These are phyloP conservation scores for Epichloe scottii DNA, from an alignment of 2,329 filamentous ascomycete genomes.

Conservation along the genomic window DNA sequence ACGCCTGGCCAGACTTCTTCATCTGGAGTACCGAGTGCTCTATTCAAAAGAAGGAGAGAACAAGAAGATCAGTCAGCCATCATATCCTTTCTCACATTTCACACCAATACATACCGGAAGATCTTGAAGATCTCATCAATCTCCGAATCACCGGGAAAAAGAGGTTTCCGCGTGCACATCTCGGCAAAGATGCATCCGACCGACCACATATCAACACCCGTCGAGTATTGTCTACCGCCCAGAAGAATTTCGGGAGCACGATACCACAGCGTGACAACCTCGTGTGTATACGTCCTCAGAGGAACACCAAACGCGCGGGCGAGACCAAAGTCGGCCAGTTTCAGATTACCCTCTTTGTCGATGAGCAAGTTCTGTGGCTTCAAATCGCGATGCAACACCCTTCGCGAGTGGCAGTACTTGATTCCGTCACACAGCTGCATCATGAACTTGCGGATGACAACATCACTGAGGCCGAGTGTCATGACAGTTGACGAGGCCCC, in stretches of 20 bases:
- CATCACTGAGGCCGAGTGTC: conserved; percentile 59
- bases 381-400: conserved; percentile 75
- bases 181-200: conserved; percentile 91
- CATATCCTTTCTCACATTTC: not conserved
- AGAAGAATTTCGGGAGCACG: conserved; percentile 82
- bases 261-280: conserved; percentile 93
- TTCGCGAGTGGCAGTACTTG: conserved; percentile 78
- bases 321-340: conserved; percentile 81
- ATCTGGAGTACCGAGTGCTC: conserved; percentile 68
- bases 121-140: conserved; percentile 34
- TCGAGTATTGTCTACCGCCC: conserved; percentile 83
- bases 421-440: conserved; percentile 74
- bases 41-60: conserved; percentile 16
- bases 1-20: conserved; percentile 81
- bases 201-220: conserved; percentile 93
- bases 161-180: conserved; percentile 87
- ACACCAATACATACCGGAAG: conserved; percentile 53
- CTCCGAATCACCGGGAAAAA: conserved; percentile 81
- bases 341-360: conserved; percentile 74
- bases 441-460: conserved; percentile 90
- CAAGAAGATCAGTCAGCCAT: not conserved
- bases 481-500: conserved; percentile 52
- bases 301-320: conserved; percentile 86
- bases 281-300: conserved; percentile 82
- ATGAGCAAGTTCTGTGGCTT: conserved; percentile 89